phyloP scores from a whole-genome alignment of 768 basidiomycete genomes.

The Strobilomyces echinocephalus region DNA sequence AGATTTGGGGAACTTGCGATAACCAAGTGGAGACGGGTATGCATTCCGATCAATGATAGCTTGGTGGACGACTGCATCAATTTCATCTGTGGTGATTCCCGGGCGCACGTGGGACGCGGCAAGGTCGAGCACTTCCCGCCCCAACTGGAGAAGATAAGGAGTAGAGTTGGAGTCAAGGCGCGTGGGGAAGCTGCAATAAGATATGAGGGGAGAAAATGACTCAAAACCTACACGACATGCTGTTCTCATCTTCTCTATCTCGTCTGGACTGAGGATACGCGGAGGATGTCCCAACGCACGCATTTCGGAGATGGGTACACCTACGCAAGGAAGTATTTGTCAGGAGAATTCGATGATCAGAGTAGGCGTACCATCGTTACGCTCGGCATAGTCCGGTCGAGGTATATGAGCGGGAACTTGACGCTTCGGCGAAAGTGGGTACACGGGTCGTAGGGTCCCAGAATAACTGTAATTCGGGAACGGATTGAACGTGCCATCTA shows the following conservation, averaged over 20 bases:
- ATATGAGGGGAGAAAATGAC: background rate
- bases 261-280: conserved; percentile 60
- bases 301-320: conserved; percentile 56
- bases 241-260: conserved; percentile 85
- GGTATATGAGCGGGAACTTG: conserved; percentile 78
- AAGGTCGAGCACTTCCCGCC: conserved; percentile 88
- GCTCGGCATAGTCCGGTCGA: conserved; percentile 77
- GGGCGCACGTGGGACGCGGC: conserved; percentile 81
- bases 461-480: conserved; percentile 76
- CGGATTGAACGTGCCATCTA: conserved; percentile 77
- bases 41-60: conserved; percentile 85
- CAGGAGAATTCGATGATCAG: background rate
- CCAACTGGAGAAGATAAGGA: conserved; percentile 50
- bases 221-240: conserved; percentile 69
- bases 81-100: conserved; percentile 94
- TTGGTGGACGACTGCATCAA: conserved; percentile 91
- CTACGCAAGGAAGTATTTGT: conserved; percentile 32
- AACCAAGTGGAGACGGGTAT: conserved; percentile 93
- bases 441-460: conserved; percentile 73
- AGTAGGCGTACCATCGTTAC: conserved; percentile 49
- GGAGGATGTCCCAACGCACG: conserved; percentile 56
- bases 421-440: conserved; percentile 81
- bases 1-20: conserved; percentile 89
- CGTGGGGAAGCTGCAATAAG: background rate
- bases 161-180: background rate